Conservation (phyloP, 345 rosid species). For the Theobroma cacao region DNA sequence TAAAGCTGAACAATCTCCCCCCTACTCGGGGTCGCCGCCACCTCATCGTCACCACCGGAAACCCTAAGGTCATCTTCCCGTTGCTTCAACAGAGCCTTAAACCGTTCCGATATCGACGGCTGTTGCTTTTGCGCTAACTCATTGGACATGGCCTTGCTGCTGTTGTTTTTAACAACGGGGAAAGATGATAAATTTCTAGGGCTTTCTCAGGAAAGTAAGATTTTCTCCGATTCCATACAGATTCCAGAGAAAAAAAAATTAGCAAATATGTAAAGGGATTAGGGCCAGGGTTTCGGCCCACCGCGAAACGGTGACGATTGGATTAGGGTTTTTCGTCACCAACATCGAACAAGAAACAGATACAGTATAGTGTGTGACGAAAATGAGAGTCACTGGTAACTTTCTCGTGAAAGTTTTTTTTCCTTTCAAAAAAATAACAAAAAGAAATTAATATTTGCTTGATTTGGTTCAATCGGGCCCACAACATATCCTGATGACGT, state of each 20-base stretch:
- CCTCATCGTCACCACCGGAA: conserved; percentile 26
- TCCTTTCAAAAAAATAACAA: background rate
- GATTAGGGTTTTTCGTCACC: conserved; percentile 16
- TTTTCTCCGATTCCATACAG: conserved; percentile 32
- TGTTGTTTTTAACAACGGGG: conserved; percentile 12
- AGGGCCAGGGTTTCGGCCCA: conserved; percentile 15
- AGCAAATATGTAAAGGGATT: background rate
- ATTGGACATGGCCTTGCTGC: conserved; percentile 44
- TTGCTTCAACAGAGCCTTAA: conserved; percentile 62
- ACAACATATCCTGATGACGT: background rate
- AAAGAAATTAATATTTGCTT: background rate
- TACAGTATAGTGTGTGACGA: background rate
- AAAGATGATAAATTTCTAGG: conserved; percentile 26
- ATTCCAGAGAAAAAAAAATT: background rate
- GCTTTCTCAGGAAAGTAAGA: conserved; percentile 25
- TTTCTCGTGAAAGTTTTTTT: background rate
- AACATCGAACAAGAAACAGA: conserved; percentile 18
- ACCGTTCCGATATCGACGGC: conserved; percentile 57
- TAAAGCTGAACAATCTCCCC: conserved; percentile 77
- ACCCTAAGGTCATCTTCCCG: conserved; percentile 51
- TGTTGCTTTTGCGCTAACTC: conserved; percentile 62
- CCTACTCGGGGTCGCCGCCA: conserved; percentile 25
- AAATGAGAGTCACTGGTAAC: background rate
- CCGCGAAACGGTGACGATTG: conserved; percentile 5
- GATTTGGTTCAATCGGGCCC: conserved; percentile 1